phyloP scores from a whole-genome alignment of 176 grass and related monocot genomes.

The Aegilops tauschii region DNA sequence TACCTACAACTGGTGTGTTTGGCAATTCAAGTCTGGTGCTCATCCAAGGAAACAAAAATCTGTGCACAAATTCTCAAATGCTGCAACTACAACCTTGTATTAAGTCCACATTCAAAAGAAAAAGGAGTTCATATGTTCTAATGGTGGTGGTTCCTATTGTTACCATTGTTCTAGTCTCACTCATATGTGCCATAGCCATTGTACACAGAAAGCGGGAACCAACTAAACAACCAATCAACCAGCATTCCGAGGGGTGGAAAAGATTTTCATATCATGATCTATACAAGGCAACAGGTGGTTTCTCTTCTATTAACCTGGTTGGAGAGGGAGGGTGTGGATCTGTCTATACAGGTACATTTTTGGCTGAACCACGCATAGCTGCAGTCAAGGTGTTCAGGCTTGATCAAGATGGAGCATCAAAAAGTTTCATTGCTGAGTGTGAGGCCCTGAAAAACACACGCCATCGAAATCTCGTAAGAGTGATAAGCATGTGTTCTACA shows the following conservation, averaged over 20 bases:
- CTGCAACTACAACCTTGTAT: background rate
- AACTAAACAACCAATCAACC: background rate
- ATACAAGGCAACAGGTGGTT: constrained; percentile 4
- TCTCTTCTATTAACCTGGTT: background rate
- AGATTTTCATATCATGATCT: constrained; percentile 5
- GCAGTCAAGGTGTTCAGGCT: constrained; percentile 16
- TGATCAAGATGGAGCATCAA: background rate
- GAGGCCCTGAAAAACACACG: constrained; percentile 1
- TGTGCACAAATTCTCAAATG: background rate
- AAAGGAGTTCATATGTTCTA: background rate
- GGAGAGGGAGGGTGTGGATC: background rate
- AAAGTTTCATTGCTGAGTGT: constrained; percentile 11
- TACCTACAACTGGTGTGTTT: constrained; percentile 26
- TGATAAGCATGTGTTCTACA: background rate
- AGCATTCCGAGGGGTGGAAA: background rate
- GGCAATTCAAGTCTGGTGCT: background rate
- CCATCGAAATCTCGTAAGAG: constrained; percentile 5
- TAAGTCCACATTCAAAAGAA: background rate
- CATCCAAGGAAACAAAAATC: constrained; percentile 22
- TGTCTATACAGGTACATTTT: constrained; percentile 4
- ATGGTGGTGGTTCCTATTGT: background rate
- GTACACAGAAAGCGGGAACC: background rate
- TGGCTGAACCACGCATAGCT: background rate
- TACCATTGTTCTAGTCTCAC: background rate
- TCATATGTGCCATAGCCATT: background rate